These are phyloP conservation scores for Monosporozyma aerobia DNA, from an alignment of 805 yeast species.

Conservation along the genomic window DNA sequence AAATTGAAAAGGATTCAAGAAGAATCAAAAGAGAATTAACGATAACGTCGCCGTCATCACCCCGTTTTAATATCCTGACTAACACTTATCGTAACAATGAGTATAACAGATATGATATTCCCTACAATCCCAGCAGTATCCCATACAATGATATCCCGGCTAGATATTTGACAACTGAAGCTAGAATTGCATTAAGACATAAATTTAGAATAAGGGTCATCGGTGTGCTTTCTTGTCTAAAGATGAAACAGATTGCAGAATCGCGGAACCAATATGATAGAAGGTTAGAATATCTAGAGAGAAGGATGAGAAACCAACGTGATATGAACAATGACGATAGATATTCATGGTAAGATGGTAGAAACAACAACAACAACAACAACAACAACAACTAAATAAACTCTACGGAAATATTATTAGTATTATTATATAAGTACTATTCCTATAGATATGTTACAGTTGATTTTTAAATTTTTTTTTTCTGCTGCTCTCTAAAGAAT, in stretches of 20 bases:
- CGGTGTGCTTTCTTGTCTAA: conserved; percentile 15
- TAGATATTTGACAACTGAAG: not conserved
- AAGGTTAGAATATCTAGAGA: conserved; percentile 19
- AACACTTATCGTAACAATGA: not conserved
- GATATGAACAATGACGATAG: not conserved
- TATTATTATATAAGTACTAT: not conserved
- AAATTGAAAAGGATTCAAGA: conserved; percentile 22
- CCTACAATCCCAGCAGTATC: not conserved
- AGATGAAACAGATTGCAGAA: conserved; percentile 20
- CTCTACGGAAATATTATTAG: not conserved
- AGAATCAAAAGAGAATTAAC: conserved; percentile 20
- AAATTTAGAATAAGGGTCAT: conserved; percentile 1
- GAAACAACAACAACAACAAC: too few species aligned
- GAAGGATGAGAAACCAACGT: conserved; percentile 13
- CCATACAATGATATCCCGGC: not conserved
- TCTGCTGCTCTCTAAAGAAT: not conserved
- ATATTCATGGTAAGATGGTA: not conserved
- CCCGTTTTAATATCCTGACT: not conserved
- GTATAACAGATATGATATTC: not conserved
- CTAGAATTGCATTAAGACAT: not conserved
- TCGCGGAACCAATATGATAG: conserved; percentile 21
- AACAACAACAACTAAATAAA: too few species aligned
- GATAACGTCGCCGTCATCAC: not conserved
- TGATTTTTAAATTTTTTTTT: not conserved
- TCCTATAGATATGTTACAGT: not conserved